Evolutionary conservation across 305 asterid species (phyloP), one percentile per base, ranked within the genome.

Genomic region (Fraxinus greggii): DNA sequence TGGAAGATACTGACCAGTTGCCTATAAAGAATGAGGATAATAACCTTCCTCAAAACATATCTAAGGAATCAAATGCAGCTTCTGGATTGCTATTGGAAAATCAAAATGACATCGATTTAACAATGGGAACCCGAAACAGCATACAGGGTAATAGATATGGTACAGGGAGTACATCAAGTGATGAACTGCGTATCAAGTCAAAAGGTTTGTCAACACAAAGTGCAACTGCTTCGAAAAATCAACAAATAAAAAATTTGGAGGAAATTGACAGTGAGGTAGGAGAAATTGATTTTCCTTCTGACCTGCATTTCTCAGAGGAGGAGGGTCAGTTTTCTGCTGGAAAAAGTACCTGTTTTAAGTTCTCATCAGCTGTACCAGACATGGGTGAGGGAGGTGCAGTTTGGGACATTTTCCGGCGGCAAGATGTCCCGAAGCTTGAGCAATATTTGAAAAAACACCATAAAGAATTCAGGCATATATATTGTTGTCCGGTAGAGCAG

Each of bases 371-470:
- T 31, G 80, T 65, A 40, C 56, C 82, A 75, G 86, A 86, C 73
- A 78, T 33, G 72, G 69, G 24, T 32, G 88, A 86, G 80, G 93
- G 90, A 75, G 90, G 93, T 84, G 95, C 95, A 54, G 82, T 89
- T 33, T 91, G 93, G 93, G 95, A 90, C 83, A 91, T 91, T 26
- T 90, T 91, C 83, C 84, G 93, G 79, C 83, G 90, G 32, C 76
- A 89, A 79, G 95, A 91, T 86, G 90, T 90, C 33, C 87, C 86
- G 23, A 89, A 83, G 88, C 92, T 91, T 84, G 91, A 86, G 87
- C 84, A 86, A 78, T 91, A 90, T 89, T 89, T 91, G 56, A 85
- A 75, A 35, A 86, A 82, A 82, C 95, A 90, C 86, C 82, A 89
- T 72, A 90, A 81, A 81, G 93, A 91, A 85, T 91, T 91, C 81